Percentiles rank a stretch among this genome's conserved stretches.
These are phyloP conservation scores for Apium graveolens DNA, from an alignment of 129 eudicot species.

Conservation along the genomic window DNA sequence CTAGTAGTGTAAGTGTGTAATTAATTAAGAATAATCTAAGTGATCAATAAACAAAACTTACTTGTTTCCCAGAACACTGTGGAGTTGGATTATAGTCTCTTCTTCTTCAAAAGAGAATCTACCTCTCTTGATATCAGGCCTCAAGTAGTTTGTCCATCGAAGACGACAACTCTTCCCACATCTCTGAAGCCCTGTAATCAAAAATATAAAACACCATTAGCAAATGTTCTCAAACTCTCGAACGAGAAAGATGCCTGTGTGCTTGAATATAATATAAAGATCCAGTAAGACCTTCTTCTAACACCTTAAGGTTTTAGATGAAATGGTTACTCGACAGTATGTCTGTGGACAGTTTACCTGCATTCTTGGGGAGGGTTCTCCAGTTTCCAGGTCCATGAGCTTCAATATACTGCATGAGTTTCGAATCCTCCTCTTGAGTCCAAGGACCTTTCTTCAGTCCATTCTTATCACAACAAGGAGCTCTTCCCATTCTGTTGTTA, in stretches of 20 bases:
- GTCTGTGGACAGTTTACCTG: too few species aligned
- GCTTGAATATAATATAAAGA: too few species aligned
- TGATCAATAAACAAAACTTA: conserved; percentile 18
- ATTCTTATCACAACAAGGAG: conserved; percentile 71
- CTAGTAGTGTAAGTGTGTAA: not conserved
- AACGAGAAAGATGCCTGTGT: not conserved
- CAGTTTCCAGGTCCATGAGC: conserved; percentile 67
- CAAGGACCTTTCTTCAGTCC: conserved; percentile 86
- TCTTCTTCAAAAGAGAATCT: conserved; percentile 85
- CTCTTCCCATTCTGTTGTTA: conserved; percentile 47
- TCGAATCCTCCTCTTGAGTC: conserved; percentile 69
- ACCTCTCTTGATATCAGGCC: conserved; percentile 88
- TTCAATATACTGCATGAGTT: conserved; percentile 54
- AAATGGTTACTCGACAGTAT: too few species aligned
- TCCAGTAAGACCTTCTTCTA: too few species aligned
- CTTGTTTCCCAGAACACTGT: conserved; percentile 76
- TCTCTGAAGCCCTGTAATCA: conserved; percentile 55
- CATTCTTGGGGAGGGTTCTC: conserved; percentile 70
- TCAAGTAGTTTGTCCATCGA: conserved; percentile 77
- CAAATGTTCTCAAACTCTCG: not conserved
- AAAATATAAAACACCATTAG: not conserved
- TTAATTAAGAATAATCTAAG: not conserved
- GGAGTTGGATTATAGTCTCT: conserved; percentile 75
- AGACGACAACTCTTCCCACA: conserved; percentile 83
- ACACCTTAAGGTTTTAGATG: too few species aligned